Conservation (phyloP, 306 rosid genomes). For the Vachellia pachyceras region DNA sequence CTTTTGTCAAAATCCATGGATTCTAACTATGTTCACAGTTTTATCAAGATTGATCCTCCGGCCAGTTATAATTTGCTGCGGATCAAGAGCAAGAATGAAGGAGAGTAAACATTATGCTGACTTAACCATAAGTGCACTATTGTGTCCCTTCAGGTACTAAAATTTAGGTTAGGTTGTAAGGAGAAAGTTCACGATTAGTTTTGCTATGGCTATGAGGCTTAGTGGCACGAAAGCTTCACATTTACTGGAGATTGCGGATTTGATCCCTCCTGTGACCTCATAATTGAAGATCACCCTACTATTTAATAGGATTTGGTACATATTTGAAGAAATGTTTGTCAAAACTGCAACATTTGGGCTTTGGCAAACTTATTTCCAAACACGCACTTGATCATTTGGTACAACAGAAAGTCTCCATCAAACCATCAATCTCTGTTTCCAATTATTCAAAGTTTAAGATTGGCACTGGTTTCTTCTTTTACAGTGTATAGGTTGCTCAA, state of each 20-base stretch:
- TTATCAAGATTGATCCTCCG: constrained; percentile 11
- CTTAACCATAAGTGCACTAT: neutral
- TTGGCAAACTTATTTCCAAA: neutral
- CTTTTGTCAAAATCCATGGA: constrained; percentile 17
- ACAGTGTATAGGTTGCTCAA: neutral
- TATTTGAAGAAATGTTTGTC: neutral
- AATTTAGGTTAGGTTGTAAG: neutral
- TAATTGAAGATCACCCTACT: neutral
- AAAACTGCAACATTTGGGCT: neutral
- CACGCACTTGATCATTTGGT: neutral
- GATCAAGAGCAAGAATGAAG: neutral
- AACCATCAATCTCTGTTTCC: neutral
- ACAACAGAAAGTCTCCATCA: neutral
- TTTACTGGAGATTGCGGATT: too few relatives aligned
- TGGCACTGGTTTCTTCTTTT: constrained; percentile 11
- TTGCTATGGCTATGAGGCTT: neutral
- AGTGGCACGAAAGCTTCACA: too few relatives aligned
- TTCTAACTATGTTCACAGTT: constrained; percentile 18
- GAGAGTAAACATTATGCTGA: neutral
- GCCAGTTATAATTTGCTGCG: constrained; percentile 1
- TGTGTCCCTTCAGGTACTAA: neutral
- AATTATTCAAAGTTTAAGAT: constrained; percentile 26
- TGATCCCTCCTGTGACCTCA: too few relatives aligned
- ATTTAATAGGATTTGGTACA: neutral
- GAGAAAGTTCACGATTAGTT: neutral